Percentiles rank a stretch among this genome's conserved stretches.
Conservation (phyloP, 495 filamentous ascomycete genomes). For the Penicillium egyptiacum region DNA sequence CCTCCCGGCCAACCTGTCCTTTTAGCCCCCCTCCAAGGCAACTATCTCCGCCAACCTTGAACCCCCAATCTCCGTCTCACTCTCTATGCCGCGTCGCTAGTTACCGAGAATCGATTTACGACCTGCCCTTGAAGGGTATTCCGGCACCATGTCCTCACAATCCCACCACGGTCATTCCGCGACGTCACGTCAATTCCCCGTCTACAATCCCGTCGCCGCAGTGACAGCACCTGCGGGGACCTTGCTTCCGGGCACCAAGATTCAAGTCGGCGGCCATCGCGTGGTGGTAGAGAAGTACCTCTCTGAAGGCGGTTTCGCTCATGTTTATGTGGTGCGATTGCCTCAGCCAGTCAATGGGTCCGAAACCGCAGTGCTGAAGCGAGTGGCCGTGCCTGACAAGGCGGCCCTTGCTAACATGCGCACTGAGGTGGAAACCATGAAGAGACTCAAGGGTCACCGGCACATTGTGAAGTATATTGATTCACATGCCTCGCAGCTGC, state of each 20-base stretch:
- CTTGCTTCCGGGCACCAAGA: conserved; percentile 89
- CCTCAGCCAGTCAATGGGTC: conserved; percentile 74
- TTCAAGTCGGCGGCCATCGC: conserved; percentile 88
- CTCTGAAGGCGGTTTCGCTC: conserved; percentile 96
- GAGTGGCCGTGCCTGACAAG: conserved; percentile 97
- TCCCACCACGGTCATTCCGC: conserved; percentile 36
- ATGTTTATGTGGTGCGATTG: conserved; percentile 93
- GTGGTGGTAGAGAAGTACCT: conserved; percentile 98
- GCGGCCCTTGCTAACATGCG: conserved; percentile 92
- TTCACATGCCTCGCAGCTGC: conserved; percentile 91
- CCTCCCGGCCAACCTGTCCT: conserved; percentile 28
- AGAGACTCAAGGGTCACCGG: conserved; percentile 92
- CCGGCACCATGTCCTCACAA: conserved; percentile 39
- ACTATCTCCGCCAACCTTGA: conserved; percentile 14
- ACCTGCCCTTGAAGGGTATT: conserved; percentile 32
- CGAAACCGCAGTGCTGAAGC: conserved; percentile 86
- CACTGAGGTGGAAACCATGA: conserved; percentile 99
- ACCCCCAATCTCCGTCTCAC: conserved; percentile 9
- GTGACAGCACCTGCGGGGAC: conserved; percentile 75
- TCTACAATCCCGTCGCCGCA: conserved; percentile 42
- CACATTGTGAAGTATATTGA: conserved; percentile 98
- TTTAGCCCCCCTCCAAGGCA: conserved; percentile 28
- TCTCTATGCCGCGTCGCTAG: conserved; percentile 33
- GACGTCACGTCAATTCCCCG: conserved; percentile 33
- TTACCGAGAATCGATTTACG: conserved; percentile 8